Evolutionary conservation across 352 stramenopile species (phyloP), one percentile per base, ranked within the genome.

Genomic region (Globisporangium recalcitrans): DNA sequence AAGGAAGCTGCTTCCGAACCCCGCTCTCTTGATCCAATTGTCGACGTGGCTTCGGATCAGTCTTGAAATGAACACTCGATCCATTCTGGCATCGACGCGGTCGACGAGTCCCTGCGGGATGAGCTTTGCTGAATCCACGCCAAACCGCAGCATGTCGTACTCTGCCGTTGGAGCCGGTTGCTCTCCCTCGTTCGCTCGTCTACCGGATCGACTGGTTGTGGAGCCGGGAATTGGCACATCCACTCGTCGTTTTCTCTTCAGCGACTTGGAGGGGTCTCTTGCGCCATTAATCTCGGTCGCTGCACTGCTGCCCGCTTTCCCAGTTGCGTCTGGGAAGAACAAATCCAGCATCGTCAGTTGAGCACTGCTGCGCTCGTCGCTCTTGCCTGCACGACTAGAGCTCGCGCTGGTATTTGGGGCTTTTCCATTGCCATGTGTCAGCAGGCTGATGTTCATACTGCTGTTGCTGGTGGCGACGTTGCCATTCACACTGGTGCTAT

Each of bases 51-150:
- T 84, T 10, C 58, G 62, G 21, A 93, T 81, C 13, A 93, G 63
- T 42, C 69, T 71, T 2, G 58, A 52, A 11, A 88, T 67, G 26
- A 86, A 75, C n/a, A 68, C 59, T 49, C 70, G 74, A 42, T 71
- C 79, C 62, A 93, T 77, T 58, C 80, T 72, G 1, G 67, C 64
- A 57, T 95, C 87, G 26, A 95, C 81, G n/a, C 80, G 80, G 51
- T 95, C 85, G 2, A 92, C 85, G 27, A 95, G 82, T 14, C 87
- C 87, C 38, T 93, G 85, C 0, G 87, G 87, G 11, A 95, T 81
- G 19, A 95, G 72, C 58, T 91, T 91, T 46, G 79, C 70, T 27
- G 69, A 65, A 58, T 93, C 82, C 6, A 93, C 80, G n/a, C 80
- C 79, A 65, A 90, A 91, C 1, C 77, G 57, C 31, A 88, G 62